Conservation (phyloP, 2,329 filamentous ascomycete genomes). For the Beauveria australis region DNA sequence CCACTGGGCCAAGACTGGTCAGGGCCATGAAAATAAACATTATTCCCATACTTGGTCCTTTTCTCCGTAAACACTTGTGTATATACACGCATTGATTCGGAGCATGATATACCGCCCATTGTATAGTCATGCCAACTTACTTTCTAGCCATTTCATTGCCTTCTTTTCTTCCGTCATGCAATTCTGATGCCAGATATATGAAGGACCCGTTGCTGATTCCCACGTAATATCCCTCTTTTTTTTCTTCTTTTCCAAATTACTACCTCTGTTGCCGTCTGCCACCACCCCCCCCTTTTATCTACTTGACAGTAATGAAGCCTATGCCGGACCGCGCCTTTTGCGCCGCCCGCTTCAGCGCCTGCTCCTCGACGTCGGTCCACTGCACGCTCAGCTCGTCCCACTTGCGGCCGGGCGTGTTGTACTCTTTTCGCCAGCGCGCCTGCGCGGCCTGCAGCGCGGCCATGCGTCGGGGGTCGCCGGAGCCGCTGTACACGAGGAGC, state of each 20-base stretch:
- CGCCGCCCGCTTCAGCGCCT: constrained; percentile 51
- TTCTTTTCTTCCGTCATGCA: background rate
- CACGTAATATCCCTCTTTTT: background rate
- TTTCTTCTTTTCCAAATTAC: background rate
- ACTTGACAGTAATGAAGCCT: constrained; percentile 59
- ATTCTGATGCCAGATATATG: background rate
- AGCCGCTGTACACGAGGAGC: constrained; percentile 57
- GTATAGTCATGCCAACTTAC: background rate
- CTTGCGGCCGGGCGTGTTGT: constrained; percentile 52
- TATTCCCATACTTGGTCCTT: background rate
- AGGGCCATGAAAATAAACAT: background rate
- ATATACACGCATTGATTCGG: background rate
- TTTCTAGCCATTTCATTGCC: background rate
- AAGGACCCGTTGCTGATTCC: background rate
- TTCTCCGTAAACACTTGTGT: background rate
- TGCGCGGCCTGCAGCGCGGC: constrained; percentile 52
- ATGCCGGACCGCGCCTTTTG: constrained; percentile 52
- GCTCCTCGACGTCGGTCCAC: constrained; percentile 61
- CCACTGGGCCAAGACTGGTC: background rate
- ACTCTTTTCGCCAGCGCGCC: constrained; percentile 53
- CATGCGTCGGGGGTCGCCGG: constrained; percentile 61
- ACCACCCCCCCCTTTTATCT: constrained; percentile 12
- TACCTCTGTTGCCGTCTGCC: no score
- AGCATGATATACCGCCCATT: background rate
- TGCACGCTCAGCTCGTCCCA: constrained; percentile 60